A percentile compares a stretch with the other conserved stretches of the same genome.
phyloP scores from a whole-genome alignment of 495 filamentous ascomycete species.

The Xylaria nigripes region DNA sequence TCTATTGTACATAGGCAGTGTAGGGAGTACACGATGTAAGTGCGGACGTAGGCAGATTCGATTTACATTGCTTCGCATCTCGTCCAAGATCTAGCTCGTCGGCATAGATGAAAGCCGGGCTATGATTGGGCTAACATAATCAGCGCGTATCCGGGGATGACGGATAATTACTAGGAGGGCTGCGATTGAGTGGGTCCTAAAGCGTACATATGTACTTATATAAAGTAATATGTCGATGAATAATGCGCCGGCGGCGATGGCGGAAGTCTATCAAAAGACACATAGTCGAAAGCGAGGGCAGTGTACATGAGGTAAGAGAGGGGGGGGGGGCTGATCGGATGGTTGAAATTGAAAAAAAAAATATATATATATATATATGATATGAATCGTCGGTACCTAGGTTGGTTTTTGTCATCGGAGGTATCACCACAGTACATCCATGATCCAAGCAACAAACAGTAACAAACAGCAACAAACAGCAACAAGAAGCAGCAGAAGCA shows the following conservation, averaged over 20 bases:
- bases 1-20: neutral
- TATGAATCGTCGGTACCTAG: too few species aligned
- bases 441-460: too few species aligned
- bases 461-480: too few species aligned
- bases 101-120: neutral
- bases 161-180: constrained; percentile 7
- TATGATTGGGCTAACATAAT: neutral
- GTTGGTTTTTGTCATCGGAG: neutral
- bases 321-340: neutral
- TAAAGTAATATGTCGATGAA: neutral
- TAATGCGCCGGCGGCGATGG: neutral
- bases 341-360: too few species aligned
- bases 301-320: neutral
- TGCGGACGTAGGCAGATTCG: neutral
- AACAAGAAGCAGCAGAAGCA: too few species aligned
- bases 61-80: neutral
- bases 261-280: neutral
- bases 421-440: neutral
- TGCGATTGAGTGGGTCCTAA: constrained; percentile 1
- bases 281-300: too few species aligned
- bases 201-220: too few species aligned
- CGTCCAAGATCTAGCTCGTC: neutral
- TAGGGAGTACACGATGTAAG: too few species aligned
- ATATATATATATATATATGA: too few species aligned
- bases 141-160: constrained; percentile 8